Evolutionary conservation across 352 stramenopile genomes (phyloP).

Genomic region (Phytopythium delawarense): DNA sequence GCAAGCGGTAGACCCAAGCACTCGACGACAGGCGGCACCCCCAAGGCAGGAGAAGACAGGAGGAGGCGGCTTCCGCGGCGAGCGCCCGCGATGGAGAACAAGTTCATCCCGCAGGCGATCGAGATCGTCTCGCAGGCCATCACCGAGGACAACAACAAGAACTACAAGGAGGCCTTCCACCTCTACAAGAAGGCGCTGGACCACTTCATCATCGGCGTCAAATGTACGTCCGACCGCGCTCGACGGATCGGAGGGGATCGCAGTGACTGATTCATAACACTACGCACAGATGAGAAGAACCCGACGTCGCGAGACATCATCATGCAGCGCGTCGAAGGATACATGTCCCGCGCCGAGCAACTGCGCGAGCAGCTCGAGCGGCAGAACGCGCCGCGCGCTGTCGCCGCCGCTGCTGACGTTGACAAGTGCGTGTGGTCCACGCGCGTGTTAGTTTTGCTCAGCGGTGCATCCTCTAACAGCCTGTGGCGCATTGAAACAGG

Average conservation of each 20-base stretch:
- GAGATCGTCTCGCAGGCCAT: conserved; percentile 87
- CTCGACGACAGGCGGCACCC: no score
- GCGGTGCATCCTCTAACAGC: not conserved
- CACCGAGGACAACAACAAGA: conserved; percentile 87
- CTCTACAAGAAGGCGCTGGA: conserved; percentile 89
- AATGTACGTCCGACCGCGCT: conserved; percentile 44
- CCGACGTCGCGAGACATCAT: conserved; percentile 88
- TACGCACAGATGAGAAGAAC: conserved; percentile 85
- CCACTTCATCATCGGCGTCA: conserved; percentile 89
- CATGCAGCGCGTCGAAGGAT: conserved; percentile 87
- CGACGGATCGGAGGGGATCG: not conserved
- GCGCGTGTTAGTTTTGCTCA: not conserved
- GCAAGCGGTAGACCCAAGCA: not conserved
- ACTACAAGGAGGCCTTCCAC: conserved; percentile 84
- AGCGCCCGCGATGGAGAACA: conserved; percentile 72
- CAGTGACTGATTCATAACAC: not conserved
- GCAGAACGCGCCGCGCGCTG: conserved; percentile 41
- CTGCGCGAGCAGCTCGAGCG: conserved; percentile 81
- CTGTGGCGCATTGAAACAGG: conserved; percentile 19
- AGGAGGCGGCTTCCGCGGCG: not conserved
- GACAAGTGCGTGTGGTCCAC: conserved; percentile 53
- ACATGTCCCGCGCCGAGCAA: conserved; percentile 88
- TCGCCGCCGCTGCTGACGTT: conserved; percentile 54
- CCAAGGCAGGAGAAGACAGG: no score
- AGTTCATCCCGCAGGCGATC: conserved; percentile 89